Conservation (phyloP, 257 asterid species). For the Dorcoceras hygrometricum region DNA sequence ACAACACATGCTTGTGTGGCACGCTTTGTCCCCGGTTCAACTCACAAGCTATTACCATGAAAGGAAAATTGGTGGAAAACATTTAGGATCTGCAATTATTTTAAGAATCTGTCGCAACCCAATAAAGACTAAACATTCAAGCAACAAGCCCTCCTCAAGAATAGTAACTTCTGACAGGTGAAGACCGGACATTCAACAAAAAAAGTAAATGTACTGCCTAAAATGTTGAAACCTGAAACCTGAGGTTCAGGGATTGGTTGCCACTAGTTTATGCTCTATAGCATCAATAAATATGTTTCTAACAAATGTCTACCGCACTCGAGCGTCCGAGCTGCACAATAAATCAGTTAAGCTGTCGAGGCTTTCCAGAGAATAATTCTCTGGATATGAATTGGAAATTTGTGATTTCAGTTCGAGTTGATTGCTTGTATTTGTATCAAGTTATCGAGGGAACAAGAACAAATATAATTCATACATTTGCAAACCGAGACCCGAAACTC, state of each 20-base stretch:
- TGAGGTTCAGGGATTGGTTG: neutral
- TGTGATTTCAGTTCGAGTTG: neutral
- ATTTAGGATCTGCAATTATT: neutral
- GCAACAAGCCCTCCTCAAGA: neutral
- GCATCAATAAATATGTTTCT: neutral
- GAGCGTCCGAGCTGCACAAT: neutral
- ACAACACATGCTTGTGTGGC: neutral
- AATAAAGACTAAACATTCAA: neutral
- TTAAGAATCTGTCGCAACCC: neutral
- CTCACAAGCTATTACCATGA: neutral
- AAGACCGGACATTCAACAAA: neutral
- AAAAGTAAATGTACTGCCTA: neutral
- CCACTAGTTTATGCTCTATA: too few species aligned
- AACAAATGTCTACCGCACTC: neutral
- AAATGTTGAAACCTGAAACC: neutral
- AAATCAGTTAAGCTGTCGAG: neutral
- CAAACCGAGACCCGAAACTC: neutral
- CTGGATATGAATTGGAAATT: neutral
- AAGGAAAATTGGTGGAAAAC: neutral
- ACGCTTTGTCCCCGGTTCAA: neutral
- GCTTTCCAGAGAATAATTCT: neutral
- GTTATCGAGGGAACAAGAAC: neutral
- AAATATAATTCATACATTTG: neutral
- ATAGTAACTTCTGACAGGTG: neutral
- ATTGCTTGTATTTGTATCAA: neutral